phyloP scores from a whole-genome alignment of 2,329 filamentous ascomycete species.

The Pseudomassariella vexata region DNA sequence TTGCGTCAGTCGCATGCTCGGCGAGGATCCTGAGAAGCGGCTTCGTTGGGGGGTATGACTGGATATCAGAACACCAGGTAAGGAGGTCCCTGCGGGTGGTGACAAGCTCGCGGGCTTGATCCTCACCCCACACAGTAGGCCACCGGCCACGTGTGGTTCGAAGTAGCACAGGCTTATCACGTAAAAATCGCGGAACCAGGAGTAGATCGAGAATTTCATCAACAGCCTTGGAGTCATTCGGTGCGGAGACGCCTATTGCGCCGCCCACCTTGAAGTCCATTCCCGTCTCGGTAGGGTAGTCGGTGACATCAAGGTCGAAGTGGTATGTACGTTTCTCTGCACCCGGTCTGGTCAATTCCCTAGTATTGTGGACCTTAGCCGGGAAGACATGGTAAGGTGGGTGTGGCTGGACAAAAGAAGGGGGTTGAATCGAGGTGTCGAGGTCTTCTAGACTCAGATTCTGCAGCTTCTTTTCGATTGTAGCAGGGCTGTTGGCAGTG shows the following conservation, averaged over 20 bases:
- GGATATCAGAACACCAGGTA: slow-evolving; percentile 91
- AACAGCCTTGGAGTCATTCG: slow-evolving; percentile 71
- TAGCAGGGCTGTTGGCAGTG: slow-evolving; percentile 25
- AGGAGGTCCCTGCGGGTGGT: slow-evolving; percentile 89
- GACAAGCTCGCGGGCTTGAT: slow-evolving; percentile 75
- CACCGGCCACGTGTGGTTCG: slow-evolving; percentile 78
- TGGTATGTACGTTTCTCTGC: slow-evolving; percentile 97
- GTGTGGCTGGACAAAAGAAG: slow-evolving; percentile 87
- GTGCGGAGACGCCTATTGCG: slow-evolving; percentile 87
- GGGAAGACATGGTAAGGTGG: slow-evolving; percentile 88
- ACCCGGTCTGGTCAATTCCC: slow-evolving; percentile 80
- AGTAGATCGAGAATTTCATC: slow-evolving; percentile 81
- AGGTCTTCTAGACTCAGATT: slow-evolving; percentile 34
- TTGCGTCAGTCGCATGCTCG: slow-evolving; percentile 72
- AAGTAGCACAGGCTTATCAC: slow-evolving; percentile 76
- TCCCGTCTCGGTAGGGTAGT: slow-evolving; percentile 79
- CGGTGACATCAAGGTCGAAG: slow-evolving; percentile 93
- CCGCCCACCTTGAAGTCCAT: slow-evolving; percentile 96
- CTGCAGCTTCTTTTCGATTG: slow-evolving; percentile 14
- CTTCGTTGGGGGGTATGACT: slow-evolving; percentile 90
- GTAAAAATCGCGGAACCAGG: slow-evolving; percentile 71
- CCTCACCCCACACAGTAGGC: slow-evolving; percentile 98
- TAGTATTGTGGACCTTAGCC: slow-evolving; percentile 76
- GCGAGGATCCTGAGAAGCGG: slow-evolving; percentile 77
- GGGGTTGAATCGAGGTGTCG: slow-evolving; percentile 65